These are phyloP conservation scores for Saccharomycopsis hybrid DNA, from an alignment of 1,139 yeast genomes.

Conservation along the genomic window DNA sequence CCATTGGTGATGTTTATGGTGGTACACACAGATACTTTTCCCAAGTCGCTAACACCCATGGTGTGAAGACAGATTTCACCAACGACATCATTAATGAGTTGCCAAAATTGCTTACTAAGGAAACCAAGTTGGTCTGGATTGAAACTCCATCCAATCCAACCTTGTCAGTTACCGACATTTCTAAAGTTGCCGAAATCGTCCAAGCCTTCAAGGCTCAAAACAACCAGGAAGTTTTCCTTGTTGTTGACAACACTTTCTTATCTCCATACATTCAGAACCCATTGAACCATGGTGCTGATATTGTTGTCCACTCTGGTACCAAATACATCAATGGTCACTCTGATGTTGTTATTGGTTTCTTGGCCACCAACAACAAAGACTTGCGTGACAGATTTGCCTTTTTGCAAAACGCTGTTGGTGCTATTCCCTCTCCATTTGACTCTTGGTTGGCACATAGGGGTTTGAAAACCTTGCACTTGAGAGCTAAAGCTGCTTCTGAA, in stretches of 20 bases:
- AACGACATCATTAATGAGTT: slow-evolving; percentile 58
- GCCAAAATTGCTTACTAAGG: slow-evolving; percentile 46
- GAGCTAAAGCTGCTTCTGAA: slow-evolving; percentile 63
- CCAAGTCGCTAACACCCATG: slow-evolving; percentile 76
- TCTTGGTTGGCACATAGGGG: slow-evolving; percentile 94
- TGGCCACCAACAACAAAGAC: slow-evolving; percentile 59
- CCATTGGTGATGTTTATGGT: slow-evolving; percentile 87
- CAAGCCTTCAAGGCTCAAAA: slow-evolving; percentile 38
- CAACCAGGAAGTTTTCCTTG: slow-evolving; percentile 46
- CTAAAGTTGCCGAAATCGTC: slow-evolving; percentile 49
- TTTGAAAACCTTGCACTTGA: slow-evolving; percentile 76
- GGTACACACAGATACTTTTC: slow-evolving; percentile 92
- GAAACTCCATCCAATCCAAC: slow-evolving; percentile 92
- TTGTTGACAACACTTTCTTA: slow-evolving; percentile 90
- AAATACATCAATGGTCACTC: slow-evolving; percentile 91
- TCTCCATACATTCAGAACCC: slow-evolving; percentile 92
- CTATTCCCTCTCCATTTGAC: slow-evolving; percentile 86
- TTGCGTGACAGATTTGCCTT: slow-evolving; percentile 63
- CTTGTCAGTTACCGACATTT: slow-evolving; percentile 65
- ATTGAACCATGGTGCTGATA: slow-evolving; percentile 74
- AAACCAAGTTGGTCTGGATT: slow-evolving; percentile 78
- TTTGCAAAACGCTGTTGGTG: slow-evolving; percentile 85
- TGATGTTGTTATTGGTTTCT: slow-evolving; percentile 83
- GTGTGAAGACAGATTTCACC: slow-evolving; percentile 65
- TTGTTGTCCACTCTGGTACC: slow-evolving; percentile 84